These are phyloP conservation scores for Asterionellopsis glacialis DNA, from an alignment of 108 stramenopile species.

Conservation along the genomic window DNA sequence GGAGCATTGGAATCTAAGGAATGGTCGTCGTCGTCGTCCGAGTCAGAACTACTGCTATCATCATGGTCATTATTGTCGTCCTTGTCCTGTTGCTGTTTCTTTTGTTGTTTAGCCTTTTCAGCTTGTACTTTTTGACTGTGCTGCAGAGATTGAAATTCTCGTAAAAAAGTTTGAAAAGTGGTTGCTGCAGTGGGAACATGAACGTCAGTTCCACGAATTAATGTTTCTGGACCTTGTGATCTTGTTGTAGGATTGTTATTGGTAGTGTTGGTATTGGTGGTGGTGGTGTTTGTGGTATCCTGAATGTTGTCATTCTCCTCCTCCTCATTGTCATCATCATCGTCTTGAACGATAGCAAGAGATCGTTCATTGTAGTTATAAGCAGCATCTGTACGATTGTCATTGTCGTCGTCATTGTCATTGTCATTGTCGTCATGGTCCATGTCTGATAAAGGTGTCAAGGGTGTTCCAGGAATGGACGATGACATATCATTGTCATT, in stretches of 20 bases:
- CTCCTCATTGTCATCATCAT: not conserved
- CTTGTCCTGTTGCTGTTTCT: slow-evolving; percentile 11
- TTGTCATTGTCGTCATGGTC: not conserved
- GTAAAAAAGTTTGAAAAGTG: slow-evolving; percentile 72
- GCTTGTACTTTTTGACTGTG: slow-evolving; percentile 12
- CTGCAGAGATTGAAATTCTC: slow-evolving; percentile 55
- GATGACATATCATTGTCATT: not conserved
- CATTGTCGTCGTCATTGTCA: not conserved
- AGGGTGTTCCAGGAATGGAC: slow-evolving; percentile 7
- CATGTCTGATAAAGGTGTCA: slow-evolving; percentile 7
- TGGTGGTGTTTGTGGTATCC: too few species aligned
- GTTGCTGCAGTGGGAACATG: slow-evolving; percentile 68
- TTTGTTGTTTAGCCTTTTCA: slow-evolving; percentile 9
- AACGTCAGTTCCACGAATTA: slow-evolving; percentile 80
- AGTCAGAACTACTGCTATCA: slow-evolving; percentile 8
- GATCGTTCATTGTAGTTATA: too few species aligned
- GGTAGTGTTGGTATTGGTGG: too few species aligned
- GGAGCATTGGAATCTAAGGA: slow-evolving; percentile 17
- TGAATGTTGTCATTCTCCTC: too few species aligned
- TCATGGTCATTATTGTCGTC: slow-evolving; percentile 21
- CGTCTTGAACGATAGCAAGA: too few species aligned
- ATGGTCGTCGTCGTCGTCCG: slow-evolving; percentile 14
- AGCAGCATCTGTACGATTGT: too few species aligned
- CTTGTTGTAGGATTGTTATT: too few species aligned
- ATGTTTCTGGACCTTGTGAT: slow-evolving; percentile 12